phyloP scores from a whole-genome alignment of 2,329 filamentous ascomycete species.

The Fusarium tuaranense region DNA sequence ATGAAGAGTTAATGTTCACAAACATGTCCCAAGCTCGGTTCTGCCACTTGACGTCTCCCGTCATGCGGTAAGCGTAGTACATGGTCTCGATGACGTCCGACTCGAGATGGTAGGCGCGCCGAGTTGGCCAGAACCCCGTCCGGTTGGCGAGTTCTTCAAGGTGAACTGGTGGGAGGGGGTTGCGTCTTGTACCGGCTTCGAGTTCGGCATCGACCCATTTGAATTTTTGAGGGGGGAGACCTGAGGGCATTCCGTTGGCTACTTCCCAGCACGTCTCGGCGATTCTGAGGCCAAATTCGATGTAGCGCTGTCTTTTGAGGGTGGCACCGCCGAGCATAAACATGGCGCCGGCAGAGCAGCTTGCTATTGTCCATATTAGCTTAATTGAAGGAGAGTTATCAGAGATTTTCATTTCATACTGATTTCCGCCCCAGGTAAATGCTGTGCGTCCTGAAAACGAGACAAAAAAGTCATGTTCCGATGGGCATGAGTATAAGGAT shows the following conservation, averaged over 20 bases:
- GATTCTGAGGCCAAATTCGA: constrained; percentile 79
- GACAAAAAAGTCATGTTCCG: constrained; percentile 81
- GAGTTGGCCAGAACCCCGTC: constrained; percentile 76
- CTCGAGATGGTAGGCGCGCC: neutral
- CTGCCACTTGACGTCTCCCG: constrained; percentile 80
- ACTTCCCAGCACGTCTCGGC: constrained; percentile 80
- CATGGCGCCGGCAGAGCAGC: constrained; percentile 87
- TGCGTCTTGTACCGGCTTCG: constrained; percentile 52
- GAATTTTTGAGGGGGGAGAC: constrained; percentile 82
- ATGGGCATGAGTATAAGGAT: constrained; percentile 65
- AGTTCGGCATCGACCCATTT: constrained; percentile 65
- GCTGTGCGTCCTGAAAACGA: constrained; percentile 25
- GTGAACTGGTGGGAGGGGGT: constrained; percentile 55
- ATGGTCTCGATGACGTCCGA: constrained; percentile 78
- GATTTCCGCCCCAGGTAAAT: constrained; percentile 50
- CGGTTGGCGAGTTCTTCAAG: constrained; percentile 71
- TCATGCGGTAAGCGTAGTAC: constrained; percentile 89
- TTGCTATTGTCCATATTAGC: constrained; percentile 62
- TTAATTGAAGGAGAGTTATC: neutral
- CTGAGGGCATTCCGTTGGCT: constrained; percentile 75
- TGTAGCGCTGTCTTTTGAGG: constrained; percentile 73
- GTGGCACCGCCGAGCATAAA: constrained; percentile 85
- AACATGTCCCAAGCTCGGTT: constrained; percentile 89
- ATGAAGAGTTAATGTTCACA: constrained; percentile 72
- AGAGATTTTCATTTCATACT: constrained; percentile 54